Evolutionary conservation across 805 yeast genomes (phyloP).

Genomic region (Clavispora vitiphila): DNA sequence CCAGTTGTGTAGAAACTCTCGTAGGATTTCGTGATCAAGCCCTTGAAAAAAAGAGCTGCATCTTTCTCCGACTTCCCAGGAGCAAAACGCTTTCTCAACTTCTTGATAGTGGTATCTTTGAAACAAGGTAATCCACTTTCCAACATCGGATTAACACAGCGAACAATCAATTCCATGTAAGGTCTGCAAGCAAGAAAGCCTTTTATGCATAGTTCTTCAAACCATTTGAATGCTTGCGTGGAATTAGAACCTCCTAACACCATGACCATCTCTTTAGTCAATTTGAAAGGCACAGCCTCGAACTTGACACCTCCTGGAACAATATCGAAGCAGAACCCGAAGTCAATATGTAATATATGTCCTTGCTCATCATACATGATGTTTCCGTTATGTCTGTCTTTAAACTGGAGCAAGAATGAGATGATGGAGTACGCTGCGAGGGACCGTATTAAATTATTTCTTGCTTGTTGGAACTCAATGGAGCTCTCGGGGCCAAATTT

Average conservation of each 20-base stretch:
- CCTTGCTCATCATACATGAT: conserved; percentile 95
- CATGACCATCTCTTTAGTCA: conserved; percentile 92
- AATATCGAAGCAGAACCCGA: conserved; percentile 97
- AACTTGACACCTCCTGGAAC: conserved; percentile 98
- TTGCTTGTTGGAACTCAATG: conserved; percentile 82
- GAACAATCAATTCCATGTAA: conserved; percentile 76
- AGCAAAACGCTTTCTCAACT: conserved; percentile 72
- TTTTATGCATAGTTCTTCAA: conserved; percentile 91
- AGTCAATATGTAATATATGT: conserved; percentile 91
- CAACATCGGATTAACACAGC: conserved; percentile 87
- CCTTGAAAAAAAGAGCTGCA: conserved; percentile 73
- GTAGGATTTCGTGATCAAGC: conserved; percentile 71
- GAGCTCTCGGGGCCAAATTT: conserved; percentile 95
- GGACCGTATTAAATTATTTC: conserved; percentile 89
- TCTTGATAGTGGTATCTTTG: conserved; percentile 80
- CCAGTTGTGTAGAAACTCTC: conserved; percentile 91
- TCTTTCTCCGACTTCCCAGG: conserved; percentile 78
- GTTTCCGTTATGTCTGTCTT: conserved; percentile 97
- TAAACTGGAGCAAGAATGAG: conserved; percentile 85
- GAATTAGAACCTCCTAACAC: conserved; percentile 89
- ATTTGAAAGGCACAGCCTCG: conserved; percentile 96
- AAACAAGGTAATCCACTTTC: conserved; percentile 95
- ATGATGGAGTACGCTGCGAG: conserved; percentile 92
- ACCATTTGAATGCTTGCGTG: conserved; percentile 88
- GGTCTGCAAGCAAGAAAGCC: conserved; percentile 88